Percentiles rank a stretch among this genome's conserved stretches.
phyloP scores from a whole-genome alignment of 2,329 filamentous ascomycete genomes.

The Aspergillus japonicus region DNA sequence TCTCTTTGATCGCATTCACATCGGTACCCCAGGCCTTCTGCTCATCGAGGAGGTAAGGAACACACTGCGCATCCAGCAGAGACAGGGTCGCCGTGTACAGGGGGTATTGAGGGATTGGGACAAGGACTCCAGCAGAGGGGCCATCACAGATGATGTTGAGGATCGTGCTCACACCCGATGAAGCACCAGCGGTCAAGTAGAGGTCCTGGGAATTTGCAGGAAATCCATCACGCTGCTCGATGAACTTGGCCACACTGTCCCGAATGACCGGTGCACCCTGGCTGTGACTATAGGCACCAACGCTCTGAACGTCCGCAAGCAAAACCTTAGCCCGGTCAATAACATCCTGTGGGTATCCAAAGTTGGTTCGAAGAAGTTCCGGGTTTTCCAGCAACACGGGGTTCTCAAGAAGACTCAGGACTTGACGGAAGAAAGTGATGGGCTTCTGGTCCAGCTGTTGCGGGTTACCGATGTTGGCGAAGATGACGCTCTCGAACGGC shows the following conservation, averaged over 20 bases:
- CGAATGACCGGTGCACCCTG: constrained; percentile 84
- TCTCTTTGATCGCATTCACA: constrained; percentile 69
- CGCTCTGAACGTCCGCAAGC: constrained; percentile 79
- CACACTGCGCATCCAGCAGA: constrained; percentile 78
- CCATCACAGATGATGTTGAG: constrained; percentile 82
- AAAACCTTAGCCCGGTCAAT: constrained; percentile 79
- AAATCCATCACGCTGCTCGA: constrained; percentile 89
- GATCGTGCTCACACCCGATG: constrained; percentile 90
- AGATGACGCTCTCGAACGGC: constrained; percentile 88
- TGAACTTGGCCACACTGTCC: constrained; percentile 86
- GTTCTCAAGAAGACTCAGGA: constrained; percentile 89
- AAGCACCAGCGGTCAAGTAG: constrained; percentile 89
- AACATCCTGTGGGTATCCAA: constrained; percentile 89
- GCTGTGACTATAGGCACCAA: constrained; percentile 95
- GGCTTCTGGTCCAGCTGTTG: constrained; percentile 99
- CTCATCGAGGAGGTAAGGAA: constrained; percentile 94
- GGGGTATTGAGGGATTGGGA: constrained; percentile 96
- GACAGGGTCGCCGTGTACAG: constrained; percentile 93
- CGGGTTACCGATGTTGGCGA: constrained; percentile 97
- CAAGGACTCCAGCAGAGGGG: constrained; percentile 76
- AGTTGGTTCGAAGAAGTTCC: constrained; percentile 68
- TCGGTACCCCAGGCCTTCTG: constrained; percentile 83
- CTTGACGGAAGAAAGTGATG: constrained; percentile 98
- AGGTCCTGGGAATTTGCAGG: constrained; percentile 76
- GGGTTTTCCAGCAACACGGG: constrained; percentile 79